Base-by-base conservation (phyloP, 2,329 filamentous ascomycete genomes). In the Aspergillus amoenus region DNA sequence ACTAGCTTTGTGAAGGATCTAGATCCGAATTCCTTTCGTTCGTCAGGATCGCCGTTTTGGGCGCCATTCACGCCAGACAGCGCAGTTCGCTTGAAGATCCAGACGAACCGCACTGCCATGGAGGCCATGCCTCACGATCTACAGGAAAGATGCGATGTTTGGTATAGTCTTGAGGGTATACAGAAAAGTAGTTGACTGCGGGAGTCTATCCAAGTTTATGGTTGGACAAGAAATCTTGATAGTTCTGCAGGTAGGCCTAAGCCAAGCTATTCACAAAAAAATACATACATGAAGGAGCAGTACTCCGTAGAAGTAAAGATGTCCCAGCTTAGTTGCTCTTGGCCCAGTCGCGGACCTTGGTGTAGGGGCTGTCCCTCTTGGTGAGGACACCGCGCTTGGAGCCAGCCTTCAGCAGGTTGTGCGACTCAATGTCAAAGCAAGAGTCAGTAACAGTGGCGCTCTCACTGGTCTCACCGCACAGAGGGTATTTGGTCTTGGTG, bases 361-460 rank as follows among this genome's bases (percentile, higher is more conserved):
- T 15, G 48, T 51, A 51, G 15, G 48, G 39, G 27, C 9, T 41
- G n/a, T 41, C 48, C 5, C 48, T 37, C 22, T 42, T 51, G n/a
- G 24, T 34, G 17, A 32, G 37, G 0, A 37, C 48, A 6, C 48
- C 48, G 4, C 34, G 34, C 34, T 37, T 13, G 12, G 34, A 13
- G 12, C 34, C 34, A n/a, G 34, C 13, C 4, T 22, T 21, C n/a
- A 42, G n/a, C 34, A 55, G 18, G 24, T 22, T 56, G 22, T 52
- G 15, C 3, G 18, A 17, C 5, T 58, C 52, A 8, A 58, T 5
- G 13, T 58, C 56, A 22, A 58, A 58, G 52, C 56, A 58, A 24
- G 49, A 13, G n/a, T 47, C 11, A 3, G 44, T 34, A 6, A 18
- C 52, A 1, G 44, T 55, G 4, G 15, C 3, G 34, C 43, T 55